These are phyloP conservation scores for Arxiozyma slooffiae DNA, from an alignment of 1,139 yeast species.

Conservation along the genomic window DNA sequence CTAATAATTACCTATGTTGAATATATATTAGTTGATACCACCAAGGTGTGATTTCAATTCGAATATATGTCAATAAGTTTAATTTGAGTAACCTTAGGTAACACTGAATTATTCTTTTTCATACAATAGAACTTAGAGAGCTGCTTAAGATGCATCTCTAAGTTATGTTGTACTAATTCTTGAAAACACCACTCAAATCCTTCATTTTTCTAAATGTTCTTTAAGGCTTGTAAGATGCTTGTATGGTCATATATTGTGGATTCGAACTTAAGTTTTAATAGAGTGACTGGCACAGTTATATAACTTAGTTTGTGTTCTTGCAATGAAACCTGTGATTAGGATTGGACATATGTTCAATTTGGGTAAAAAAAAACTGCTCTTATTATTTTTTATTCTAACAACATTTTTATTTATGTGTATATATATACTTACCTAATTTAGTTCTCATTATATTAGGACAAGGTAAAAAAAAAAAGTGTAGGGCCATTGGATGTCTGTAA, in stretches of 20 bases:
- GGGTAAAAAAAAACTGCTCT: conserved; percentile 50
- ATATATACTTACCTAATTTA: conserved; percentile 37
- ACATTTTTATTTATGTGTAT: conserved; percentile 1
- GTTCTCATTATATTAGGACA: conserved; percentile 55
- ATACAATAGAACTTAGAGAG: conserved; percentile 75
- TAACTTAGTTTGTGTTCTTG: conserved; percentile 78
- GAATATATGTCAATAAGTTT: conserved; percentile 14
- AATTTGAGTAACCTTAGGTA: conserved; percentile 31
- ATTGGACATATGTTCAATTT: conserved; percentile 62
- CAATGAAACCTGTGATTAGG: conserved; percentile 63
- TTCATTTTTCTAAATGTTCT: conserved; percentile 43
- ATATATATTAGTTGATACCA: conserved; percentile 52
- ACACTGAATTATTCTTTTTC: conserved; percentile 55
- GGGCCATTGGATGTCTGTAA: conserved; percentile 85
- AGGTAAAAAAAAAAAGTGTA: conserved; percentile 73
- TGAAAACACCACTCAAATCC: conserved; percentile 63
- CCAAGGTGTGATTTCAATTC: conserved; percentile 26
- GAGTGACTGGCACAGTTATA: conserved; percentile 91
- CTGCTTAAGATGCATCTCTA: conserved; percentile 95
- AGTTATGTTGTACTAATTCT: conserved; percentile 84
- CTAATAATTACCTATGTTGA: conserved; percentile 63
- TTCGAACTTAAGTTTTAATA: conserved; percentile 84
- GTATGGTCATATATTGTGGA: conserved; percentile 62
- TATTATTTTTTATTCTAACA: neutral
- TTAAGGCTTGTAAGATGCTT: conserved; percentile 54